Evolutionary conservation across 2,329 filamentous ascomycete species (phyloP), one percentile per base, ranked within the genome.

Genomic region (Neofusicoccum ribis): DNA sequence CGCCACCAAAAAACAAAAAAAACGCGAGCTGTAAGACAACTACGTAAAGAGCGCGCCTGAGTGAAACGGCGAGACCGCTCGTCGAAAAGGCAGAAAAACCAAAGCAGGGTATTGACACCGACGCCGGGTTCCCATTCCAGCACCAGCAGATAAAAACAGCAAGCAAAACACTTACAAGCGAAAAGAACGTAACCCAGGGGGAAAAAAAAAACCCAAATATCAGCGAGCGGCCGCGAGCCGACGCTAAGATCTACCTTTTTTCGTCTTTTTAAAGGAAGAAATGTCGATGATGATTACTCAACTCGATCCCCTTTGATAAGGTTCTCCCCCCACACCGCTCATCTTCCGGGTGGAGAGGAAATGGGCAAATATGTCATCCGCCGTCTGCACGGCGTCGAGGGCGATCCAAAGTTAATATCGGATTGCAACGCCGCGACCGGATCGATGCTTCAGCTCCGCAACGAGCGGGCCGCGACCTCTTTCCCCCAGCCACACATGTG

Each of bases 31-130:
- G 27, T 31, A 6, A 5, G 2, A 31, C 5, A 7, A 31, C 5
- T 31, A 31, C 27, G 27, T 31, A 31, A 31, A 31, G 27, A 31
- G 27, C 27, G 27, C 27, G 27, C 27, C 27, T 31, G 27, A 31
- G 27, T 31, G 27, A 43, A 37, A 56, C n/a, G 43, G 37, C 34
- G 52, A 43, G 27, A 14, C 37, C 37, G 37, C 52, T 56, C 52
- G 36, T 27, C 27, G 15, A 52, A 27, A 27, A 23, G 6, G 17
- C 36, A 23, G 14, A 20, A 58, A 59, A 46, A 14, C 31, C 54
- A 59, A 46, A 59, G 34, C 41, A 60, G 56, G 56, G 56, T 60
- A 60, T 60, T 60, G 56, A 60, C 56, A 60, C 56, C 56, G 56
- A 60, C 56, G 56, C 56, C 41, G 31, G 54, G 9, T 15, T 37